These are phyloP conservation scores for Trichoderma sp. DNA, from an alignment of 2,329 filamentous ascomycete genomes.

Conservation along the genomic window DNA sequence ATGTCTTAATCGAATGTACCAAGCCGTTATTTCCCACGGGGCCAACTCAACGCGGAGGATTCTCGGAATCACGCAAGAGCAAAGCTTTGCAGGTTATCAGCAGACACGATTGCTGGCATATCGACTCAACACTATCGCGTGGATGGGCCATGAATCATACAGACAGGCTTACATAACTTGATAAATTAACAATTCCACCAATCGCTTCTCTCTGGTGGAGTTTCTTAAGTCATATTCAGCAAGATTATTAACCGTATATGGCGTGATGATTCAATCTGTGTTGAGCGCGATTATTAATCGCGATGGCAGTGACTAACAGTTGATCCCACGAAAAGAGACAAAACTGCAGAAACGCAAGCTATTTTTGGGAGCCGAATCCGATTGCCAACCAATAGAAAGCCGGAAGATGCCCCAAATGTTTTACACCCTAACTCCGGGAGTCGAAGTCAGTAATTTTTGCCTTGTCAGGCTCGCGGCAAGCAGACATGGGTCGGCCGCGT, in stretches of 20 bases:
- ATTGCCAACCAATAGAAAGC: not conserved
- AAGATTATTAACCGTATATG: not conserved
- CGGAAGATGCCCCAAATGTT: not conserved
- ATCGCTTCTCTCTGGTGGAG: not conserved
- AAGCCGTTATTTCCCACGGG: not conserved
- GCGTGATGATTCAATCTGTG: not conserved
- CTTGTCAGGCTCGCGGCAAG: not conserved
- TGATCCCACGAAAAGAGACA: not conserved
- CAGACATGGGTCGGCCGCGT: not conserved
- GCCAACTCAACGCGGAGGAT: not conserved
- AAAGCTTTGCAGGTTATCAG: not conserved
- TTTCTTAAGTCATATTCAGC: not conserved
- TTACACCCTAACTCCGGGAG: not conserved
- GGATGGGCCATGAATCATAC: not conserved
- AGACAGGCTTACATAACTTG: not conserved
- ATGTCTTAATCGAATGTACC: not conserved
- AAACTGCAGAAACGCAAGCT: not conserved
- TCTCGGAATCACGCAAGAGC: not conserved
- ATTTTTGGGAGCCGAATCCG: not conserved
- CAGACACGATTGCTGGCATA: not conserved
- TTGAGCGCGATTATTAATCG: not conserved
- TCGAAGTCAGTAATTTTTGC: not conserved
- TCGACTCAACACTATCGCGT: not conserved
- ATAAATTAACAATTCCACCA: not conserved
- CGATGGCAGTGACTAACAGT: not conserved